Percentiles rank a stretch among this genome's conserved stretches.
Conservation (phyloP, 169 alveolate genomes). For the Babesia bovis region DNA sequence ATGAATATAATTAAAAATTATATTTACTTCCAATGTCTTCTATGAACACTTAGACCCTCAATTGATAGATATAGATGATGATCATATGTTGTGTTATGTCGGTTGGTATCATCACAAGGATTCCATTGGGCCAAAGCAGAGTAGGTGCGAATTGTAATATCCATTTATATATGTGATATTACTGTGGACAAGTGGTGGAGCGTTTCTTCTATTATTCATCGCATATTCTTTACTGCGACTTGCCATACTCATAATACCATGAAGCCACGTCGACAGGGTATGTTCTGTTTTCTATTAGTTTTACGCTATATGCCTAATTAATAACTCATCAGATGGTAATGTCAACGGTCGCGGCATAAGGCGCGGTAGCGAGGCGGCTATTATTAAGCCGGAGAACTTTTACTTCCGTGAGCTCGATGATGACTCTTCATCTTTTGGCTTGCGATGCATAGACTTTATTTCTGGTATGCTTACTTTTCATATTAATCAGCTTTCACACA, state of each 20-base stretch:
- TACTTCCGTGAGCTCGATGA: conserved; percentile 45
- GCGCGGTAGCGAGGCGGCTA: conserved; percentile 55
- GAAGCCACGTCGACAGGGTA: conserved; percentile 13
- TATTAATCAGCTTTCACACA: background rate
- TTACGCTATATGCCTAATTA: too few relatives aligned
- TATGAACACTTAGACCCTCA: too few relatives aligned
- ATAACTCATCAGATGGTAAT: conserved; percentile 6
- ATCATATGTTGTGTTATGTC: too few relatives aligned
- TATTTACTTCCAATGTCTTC: too few relatives aligned
- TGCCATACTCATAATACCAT: background rate
- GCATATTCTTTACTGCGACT: background rate
- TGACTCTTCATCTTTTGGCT: background rate
- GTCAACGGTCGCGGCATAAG: conserved; percentile 48
- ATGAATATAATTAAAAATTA: too few relatives aligned
- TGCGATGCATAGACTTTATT: conserved; percentile 13
- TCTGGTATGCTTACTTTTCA: conserved; percentile 17
- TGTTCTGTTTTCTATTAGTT: background rate
- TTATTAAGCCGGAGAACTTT: conserved; percentile 35
- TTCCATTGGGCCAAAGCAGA: too few relatives aligned
- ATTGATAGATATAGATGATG: too few relatives aligned
- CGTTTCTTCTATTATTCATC: too few relatives aligned
- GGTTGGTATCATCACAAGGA: too few relatives aligned
- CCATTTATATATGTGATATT: too few relatives aligned
- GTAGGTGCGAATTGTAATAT: too few relatives aligned
- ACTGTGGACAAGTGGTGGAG: too few relatives aligned